These are phyloP conservation scores for Backusella westeae DNA, from an alignment of 192 early-diverging fungal genomes.

Conservation along the genomic window DNA sequence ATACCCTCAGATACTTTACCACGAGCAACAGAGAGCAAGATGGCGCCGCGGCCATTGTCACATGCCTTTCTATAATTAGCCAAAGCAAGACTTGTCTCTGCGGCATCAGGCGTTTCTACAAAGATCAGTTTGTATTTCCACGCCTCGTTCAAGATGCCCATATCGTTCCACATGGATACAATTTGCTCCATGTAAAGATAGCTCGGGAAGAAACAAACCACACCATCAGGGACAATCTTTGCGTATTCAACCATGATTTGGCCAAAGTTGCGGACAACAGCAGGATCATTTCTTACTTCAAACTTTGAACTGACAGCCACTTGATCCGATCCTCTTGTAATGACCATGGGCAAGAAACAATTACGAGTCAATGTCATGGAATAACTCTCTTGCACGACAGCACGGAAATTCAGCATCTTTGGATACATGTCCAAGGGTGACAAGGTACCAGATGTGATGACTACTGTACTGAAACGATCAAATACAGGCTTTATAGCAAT, in stretches of 20 bases:
- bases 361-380: constrained; percentile 94
- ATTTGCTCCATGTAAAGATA: constrained; percentile 99
- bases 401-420: constrained; percentile 85
- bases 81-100: constrained; percentile 92
- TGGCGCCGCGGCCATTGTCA: constrained; percentile 97
- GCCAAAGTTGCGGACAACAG: constrained; percentile 98
- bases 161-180: constrained; percentile 97
- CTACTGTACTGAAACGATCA: constrained; percentile 91
- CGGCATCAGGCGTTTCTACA: constrained; percentile 98
- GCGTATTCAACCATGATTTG: constrained; percentile 94
- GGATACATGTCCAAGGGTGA: constrained; percentile 99
- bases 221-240: constrained; percentile 92
- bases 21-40: constrained; percentile 95
- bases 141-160: constrained; percentile 92
- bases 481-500: constrained; percentile 97
- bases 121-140: constrained; percentile 99
- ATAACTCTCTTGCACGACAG: constrained; percentile 89
- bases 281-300: constrained; percentile 97
- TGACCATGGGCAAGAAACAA: constrained; percentile 95
- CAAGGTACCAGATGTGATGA: constrained; percentile 99
- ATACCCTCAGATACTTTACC: constrained; percentile 99
- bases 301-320: constrained; percentile 97
- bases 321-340: constrained; percentile 98
- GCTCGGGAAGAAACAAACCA: constrained; percentile 98
- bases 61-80: constrained; percentile 95